phyloP scores from a whole-genome alignment of 2,329 filamentous ascomycete species.

The Diaporthe amygdali region DNA sequence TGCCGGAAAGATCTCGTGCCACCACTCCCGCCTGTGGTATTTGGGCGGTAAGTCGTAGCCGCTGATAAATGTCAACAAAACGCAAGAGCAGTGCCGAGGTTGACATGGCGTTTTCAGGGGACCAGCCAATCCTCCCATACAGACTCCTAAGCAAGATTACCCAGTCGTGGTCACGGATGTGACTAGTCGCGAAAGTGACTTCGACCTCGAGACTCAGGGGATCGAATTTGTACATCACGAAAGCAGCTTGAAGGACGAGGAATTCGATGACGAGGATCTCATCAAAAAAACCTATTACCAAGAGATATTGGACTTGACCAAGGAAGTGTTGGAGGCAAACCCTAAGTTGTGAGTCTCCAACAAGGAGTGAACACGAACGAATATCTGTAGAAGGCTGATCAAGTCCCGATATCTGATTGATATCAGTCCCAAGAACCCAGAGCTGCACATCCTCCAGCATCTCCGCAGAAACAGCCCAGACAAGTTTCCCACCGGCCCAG shows the following conservation, averaged over 20 bases:
- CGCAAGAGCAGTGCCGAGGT: neutral
- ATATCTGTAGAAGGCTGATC: neutral
- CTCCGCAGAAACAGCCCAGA: conserved; percentile 2
- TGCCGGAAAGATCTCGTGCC: neutral
- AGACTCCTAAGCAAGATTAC: conserved; percentile 4
- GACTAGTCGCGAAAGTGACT: neutral
- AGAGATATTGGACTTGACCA: neutral
- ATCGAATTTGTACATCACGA: neutral
- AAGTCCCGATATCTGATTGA: neutral
- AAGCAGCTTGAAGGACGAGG: neutral
- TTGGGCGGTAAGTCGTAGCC: neutral
- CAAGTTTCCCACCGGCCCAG: neutral
- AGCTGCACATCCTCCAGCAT: conserved; percentile 1
- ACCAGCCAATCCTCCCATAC: neutral
- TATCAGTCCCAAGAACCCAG: neutral
- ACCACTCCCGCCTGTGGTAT: neutral
- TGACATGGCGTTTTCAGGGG: neutral
- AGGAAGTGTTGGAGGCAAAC: neutral
- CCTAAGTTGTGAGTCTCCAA: neutral
- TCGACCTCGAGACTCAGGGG: neutral
- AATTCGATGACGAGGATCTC: neutral
- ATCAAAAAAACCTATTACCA: neutral
- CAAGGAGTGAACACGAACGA: fast-evolving
- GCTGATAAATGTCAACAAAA: fast-evolving
- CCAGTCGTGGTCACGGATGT: neutral